These are phyloP conservation scores for Pseudonitzschia pungens DNA, from an alignment of 108 stramenopile species.

Conservation along the genomic window DNA sequence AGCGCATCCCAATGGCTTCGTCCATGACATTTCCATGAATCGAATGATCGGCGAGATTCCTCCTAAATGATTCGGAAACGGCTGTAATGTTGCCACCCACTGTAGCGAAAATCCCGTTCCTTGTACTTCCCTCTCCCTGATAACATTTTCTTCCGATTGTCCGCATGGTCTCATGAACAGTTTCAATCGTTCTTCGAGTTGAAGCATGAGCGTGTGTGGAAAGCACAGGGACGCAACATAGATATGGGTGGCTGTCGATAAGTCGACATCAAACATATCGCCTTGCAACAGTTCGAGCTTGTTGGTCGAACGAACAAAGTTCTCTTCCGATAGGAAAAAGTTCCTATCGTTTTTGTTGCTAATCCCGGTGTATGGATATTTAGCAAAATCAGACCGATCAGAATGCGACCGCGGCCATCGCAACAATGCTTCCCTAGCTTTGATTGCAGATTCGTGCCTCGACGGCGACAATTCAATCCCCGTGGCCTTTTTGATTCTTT, in stretches of 20 bases:
- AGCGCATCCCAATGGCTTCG: conserved; percentile 48
- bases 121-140: conserved; percentile 12
- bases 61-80: conserved; percentile 32
- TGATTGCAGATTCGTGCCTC: conserved; percentile 48
- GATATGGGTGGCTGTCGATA: conserved; percentile 62
- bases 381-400: not conserved
- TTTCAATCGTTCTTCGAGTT: conserved; percentile 39
- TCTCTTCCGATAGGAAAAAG: not conserved
- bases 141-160: not conserved
- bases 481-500: conserved; percentile 17
- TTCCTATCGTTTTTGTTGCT: not conserved
- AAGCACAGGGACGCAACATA: conserved; percentile 69
- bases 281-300: conserved; percentile 48
- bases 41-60: conserved; percentile 37
- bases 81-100: conserved; percentile 57
- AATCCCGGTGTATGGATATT: not conserved
- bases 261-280: conserved; percentile 57
- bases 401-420: conserved; percentile 7
- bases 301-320: not conserved
- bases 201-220: conserved; percentile 48
- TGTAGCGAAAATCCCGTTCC: conserved; percentile 19
- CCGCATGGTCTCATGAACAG: not conserved
- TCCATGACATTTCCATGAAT: conserved; percentile 71
- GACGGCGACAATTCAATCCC: conserved; percentile 60
- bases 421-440: conserved; percentile 28